A percentile compares a stretch with the other conserved stretches of the same genome.
Evolutionary conservation across 257 asterid species (phyloP).

Genomic region (Nicotiana sylvestris): DNA sequence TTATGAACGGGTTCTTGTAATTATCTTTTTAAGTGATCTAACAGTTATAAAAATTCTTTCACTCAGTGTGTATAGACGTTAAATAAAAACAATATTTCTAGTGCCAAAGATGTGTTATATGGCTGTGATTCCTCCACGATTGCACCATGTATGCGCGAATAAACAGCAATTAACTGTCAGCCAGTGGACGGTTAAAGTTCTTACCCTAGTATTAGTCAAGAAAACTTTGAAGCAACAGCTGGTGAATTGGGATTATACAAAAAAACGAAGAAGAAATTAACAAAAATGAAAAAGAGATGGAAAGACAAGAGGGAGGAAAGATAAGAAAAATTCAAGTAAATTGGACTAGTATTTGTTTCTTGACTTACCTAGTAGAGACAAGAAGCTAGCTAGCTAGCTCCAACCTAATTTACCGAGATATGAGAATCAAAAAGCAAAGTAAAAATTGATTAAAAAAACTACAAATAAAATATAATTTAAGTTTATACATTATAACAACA

Average conservation of each 20-base stretch:
- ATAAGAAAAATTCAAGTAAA: no score
- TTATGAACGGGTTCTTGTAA: no score
- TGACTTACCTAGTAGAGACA: slow-evolving; percentile 20
- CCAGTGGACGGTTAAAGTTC: slow-evolving; percentile 25
- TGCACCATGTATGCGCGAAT: neutral
- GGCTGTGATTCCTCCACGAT: neutral
- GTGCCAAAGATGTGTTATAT: neutral
- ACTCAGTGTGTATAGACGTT: no score
- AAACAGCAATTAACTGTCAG: slow-evolving; percentile 13
- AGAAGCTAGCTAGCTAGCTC: slow-evolving; percentile 28
- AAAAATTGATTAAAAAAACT: neutral
- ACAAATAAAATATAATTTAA: neutral
- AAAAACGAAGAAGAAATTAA: neutral
- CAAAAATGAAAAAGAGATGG: neutral
- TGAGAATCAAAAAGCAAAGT: slow-evolving; percentile 19
- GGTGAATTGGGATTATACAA: neutral
- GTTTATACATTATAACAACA: no score
- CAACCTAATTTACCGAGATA: slow-evolving; percentile 26
- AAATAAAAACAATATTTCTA: no score
- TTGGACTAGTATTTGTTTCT: slow-evolving; percentile 17
- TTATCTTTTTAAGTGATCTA: no score
- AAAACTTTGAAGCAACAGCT: neutral
- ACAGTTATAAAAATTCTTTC: no score
- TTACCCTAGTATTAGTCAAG: slow-evolving; percentile 1
- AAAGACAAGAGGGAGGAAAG: neutral